Evolutionary conservation across 2,329 filamentous ascomycete genomes (phyloP), one percentile per base, ranked within the genome.

Genomic region (Drechslerella dactyloides): DNA sequence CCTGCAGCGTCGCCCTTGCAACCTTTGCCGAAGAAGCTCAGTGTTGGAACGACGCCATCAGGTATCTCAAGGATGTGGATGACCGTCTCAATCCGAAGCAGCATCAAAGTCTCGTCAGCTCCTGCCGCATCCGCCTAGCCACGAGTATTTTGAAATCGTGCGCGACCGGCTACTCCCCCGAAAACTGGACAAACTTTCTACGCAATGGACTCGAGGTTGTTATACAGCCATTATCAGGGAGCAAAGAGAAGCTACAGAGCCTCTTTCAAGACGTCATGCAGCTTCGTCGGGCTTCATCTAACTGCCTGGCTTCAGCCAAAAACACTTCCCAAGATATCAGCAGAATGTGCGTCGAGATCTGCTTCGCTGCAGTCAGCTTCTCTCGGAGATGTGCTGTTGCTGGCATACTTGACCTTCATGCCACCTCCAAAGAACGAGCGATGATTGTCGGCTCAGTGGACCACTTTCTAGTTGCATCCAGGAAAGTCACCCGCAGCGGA

Each of bases 241-340:
- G 61, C 44, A 66, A 61, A 53, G 69, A 73, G 23, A 66, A 66
- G 19, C 51, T 73, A 7, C 61, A 66, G 19, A 53, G 23, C 15
- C 42, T 73, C 2, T 65, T 73, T 21, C 42, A 59, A 21, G 69
- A 73, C 15, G 55, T 73, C 44, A 65, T 73, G 62, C 69, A 65
- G 33, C 61, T 73, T 24, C 69, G 69, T 33, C 69, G 69, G 33
- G 69, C 61, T 15, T 66, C 69, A 21, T 62, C 69, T 4, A 61
- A 46, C n/a, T 56, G 55, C 15, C 30, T 66, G 8, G 65, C 46
- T 21, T 30, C 51, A 13, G 21, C 35, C 33, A 51, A 27, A 8
- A 60, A 48, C 5, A 24, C 15, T 2, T 13, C 65, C 15, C 24
- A 59, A 2, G 50, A 58, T 17, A 33, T 64, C 17, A 42, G 27